Conservation (phyloP, 495 filamentous ascomycete genomes). For the Daldinia childiae region DNA sequence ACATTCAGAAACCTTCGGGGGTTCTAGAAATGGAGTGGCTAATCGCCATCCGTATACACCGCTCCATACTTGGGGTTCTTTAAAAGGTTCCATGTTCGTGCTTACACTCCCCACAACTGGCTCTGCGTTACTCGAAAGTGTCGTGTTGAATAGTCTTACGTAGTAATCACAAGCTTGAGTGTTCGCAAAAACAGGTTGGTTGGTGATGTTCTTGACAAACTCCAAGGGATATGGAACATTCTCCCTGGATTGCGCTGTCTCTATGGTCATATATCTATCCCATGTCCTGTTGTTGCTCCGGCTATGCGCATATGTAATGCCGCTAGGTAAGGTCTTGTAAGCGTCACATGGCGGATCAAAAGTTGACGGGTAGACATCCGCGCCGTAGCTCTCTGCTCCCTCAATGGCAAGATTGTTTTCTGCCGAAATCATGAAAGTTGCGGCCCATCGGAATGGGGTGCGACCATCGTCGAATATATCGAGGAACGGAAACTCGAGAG, state of each 20-base stretch:
- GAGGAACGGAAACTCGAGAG: slow-evolving; percentile 58
- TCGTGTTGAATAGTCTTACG: slow-evolving; percentile 52
- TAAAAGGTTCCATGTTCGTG: slow-evolving; percentile 45
- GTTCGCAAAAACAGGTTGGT: slow-evolving; percentile 56
- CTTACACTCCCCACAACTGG: slow-evolving; percentile 46
- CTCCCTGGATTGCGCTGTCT: not conserved
- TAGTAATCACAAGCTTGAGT: slow-evolving; percentile 51
- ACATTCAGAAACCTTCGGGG: slow-evolving; percentile 11
- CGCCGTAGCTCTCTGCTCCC: slow-evolving; percentile 52
- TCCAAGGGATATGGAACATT: slow-evolving; percentile 48
- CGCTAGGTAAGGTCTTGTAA: slow-evolving; percentile 43
- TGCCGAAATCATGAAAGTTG: slow-evolving; percentile 50
- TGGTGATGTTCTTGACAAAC: slow-evolving; percentile 54
- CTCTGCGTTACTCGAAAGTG: slow-evolving; percentile 44
- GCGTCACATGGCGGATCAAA: slow-evolving; percentile 54
- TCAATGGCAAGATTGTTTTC: slow-evolving; percentile 48
- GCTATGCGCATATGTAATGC: slow-evolving; percentile 44
- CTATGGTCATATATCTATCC: slow-evolving; percentile 42
- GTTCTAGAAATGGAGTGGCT: slow-evolving; percentile 55
- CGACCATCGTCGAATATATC: slow-evolving; percentile 49
- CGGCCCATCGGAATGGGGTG: slow-evolving; percentile 55
- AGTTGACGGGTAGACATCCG: slow-evolving; percentile 46
- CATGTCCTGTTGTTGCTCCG: slow-evolving; percentile 30
- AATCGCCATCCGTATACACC: slow-evolving; percentile 52
- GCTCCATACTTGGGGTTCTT: slow-evolving; percentile 20